Conservation (phyloP, 73 alveolate species). For the Symbiodinium natans region DNA sequence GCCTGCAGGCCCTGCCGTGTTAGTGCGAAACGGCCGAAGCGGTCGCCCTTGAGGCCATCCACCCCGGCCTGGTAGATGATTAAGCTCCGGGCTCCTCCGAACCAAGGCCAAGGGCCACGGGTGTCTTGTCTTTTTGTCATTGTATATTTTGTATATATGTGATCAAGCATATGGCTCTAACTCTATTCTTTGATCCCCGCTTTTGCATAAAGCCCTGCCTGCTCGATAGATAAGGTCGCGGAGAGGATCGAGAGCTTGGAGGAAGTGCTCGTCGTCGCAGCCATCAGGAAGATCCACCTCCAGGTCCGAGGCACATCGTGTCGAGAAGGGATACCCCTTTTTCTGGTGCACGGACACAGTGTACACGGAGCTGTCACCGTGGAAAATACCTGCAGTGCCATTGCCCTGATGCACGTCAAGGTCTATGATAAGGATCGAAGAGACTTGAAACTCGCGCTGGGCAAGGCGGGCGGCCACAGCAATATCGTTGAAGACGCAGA, state of each 20-base stretch:
- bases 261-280: constrained; percentile 38
- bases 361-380: constrained; percentile 46
- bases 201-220: no score
- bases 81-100: neutral
- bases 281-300: constrained; percentile 75
- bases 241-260: constrained; percentile 8
- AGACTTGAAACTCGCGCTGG: constrained; percentile 13
- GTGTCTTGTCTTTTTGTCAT: no score
- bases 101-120: no score
- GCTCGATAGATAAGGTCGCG: neutral
- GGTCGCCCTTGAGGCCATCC: constrained; percentile 79
- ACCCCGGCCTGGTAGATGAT: constrained; percentile 45
- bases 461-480: constrained; percentile 92
- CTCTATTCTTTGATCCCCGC: no score
- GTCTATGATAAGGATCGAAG: constrained; percentile 39
- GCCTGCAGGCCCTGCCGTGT: constrained; percentile 45
- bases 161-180: no score
- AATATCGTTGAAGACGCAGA: constrained; percentile 84
- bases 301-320: constrained; percentile 74
- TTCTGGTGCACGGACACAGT: constrained; percentile 56
- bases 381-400: constrained; percentile 78
- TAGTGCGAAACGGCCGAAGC: constrained; percentile 65
- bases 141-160: no score
- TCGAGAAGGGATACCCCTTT: constrained; percentile 82
- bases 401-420: constrained; percentile 94